Evolutionary conservation across 495 filamentous ascomycete species (phyloP).

Genomic region (Aspergillus olivimuriae): DNA sequence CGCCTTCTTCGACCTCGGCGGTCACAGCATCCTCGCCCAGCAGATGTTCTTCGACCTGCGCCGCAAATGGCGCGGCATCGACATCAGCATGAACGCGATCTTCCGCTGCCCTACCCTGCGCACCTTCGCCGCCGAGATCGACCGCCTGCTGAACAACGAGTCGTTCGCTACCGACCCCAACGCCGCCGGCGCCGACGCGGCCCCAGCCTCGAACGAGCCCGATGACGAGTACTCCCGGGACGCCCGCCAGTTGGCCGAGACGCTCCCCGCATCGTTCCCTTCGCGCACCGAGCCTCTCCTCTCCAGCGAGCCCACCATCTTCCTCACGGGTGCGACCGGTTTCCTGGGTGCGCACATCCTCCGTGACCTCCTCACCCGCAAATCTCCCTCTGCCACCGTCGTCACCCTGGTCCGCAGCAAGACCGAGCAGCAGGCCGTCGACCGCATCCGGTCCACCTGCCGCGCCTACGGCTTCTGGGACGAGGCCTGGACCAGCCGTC

Average conservation of each 20-base stretch:
- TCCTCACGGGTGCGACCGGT: slow-evolving; percentile 88
- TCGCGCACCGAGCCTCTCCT: slow-evolving; percentile 21
- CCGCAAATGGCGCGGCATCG: slow-evolving; percentile 54
- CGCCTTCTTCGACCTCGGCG: slow-evolving; percentile 83
- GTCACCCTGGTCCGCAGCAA: slow-evolving; percentile 72
- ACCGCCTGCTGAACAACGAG: slow-evolving; percentile 46
- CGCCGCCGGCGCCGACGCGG: slow-evolving; percentile 18
- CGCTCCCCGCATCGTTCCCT: slow-evolving; percentile 39
- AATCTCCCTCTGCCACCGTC: slow-evolving; percentile 53
- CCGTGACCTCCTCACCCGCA: slow-evolving; percentile 60
- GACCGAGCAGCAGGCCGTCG: slow-evolving; percentile 43
- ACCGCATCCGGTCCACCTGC: slow-evolving; percentile 40
- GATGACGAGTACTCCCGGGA: slow-evolving; percentile 64
- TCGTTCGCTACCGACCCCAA: slow-evolving; percentile 29
- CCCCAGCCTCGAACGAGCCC: slow-evolving; percentile 20
- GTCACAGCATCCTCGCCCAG: slow-evolving; percentile 82
- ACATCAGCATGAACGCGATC: slow-evolving; percentile 71
- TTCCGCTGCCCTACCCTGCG: slow-evolving; percentile 70
- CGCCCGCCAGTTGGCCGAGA: slow-evolving; percentile 48
- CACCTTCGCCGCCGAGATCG: slow-evolving; percentile 69
- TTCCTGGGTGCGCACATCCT: slow-evolving; percentile 85
- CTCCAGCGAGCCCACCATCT: slow-evolving; percentile 48
- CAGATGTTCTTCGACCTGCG: slow-evolving; percentile 69
- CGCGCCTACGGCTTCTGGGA: slow-evolving; percentile 74
- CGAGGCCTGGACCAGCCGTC: slow-evolving; percentile 54